A percentile compares a stretch with the other conserved stretches of the same genome.
Conservation (phyloP, 495 filamentous ascomycete species). For the Aspergillus saccharolyticus region DNA sequence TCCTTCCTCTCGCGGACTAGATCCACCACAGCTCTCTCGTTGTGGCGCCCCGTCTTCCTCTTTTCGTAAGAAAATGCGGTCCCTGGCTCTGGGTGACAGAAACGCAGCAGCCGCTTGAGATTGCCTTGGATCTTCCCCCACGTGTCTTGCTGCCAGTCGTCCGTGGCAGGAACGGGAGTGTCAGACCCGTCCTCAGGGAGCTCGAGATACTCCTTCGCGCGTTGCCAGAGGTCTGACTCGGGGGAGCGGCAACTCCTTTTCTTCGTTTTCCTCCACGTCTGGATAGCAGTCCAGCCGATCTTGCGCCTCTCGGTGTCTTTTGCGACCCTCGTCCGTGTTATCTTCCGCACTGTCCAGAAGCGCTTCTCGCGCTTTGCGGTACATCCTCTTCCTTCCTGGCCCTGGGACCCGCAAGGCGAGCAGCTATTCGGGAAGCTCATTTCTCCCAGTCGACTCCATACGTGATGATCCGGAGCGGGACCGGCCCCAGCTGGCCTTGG, state of each 20-base stretch:
- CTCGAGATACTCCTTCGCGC: neutral
- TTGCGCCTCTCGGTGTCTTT: neutral
- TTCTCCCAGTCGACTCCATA: no score
- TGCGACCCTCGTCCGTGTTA: neutral
- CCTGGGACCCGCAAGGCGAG: neutral
- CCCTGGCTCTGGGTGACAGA: neutral
- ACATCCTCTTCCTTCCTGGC: neutral
- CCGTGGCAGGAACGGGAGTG: neutral
- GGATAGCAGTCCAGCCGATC: neutral
- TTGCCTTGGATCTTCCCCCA: neutral
- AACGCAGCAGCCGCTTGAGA: neutral
- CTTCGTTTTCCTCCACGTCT: neutral
- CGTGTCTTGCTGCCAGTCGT: neutral
- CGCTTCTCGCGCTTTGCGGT: neutral
- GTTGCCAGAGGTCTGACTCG: neutral
- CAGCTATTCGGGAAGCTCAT: neutral
- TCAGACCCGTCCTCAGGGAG: neutral
- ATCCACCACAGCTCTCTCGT: neutral
- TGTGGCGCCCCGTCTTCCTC: neutral
- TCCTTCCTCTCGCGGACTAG: neutral
- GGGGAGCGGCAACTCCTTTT: neutral
- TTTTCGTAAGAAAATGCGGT: constrained; percentile 1
- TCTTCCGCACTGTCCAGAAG: neutral
- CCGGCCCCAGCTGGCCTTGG: no score
- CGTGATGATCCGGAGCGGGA: no score